These are phyloP conservation scores for Talaromyces sp. DNA, from an alignment of 2,329 filamentous ascomycete genomes.

Conservation along the genomic window DNA sequence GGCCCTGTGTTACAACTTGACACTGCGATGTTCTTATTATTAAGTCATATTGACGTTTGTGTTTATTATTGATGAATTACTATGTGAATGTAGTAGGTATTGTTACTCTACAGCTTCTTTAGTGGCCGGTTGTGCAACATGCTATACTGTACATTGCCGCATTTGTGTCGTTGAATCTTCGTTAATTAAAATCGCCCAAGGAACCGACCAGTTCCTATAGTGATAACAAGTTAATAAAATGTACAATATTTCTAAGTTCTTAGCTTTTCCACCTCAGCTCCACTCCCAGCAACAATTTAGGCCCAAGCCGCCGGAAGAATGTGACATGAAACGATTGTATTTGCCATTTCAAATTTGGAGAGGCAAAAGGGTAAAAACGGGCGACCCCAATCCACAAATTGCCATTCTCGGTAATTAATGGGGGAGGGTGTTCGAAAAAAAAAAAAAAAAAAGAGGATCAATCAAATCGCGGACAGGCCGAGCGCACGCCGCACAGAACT, in stretches of 20 bases:
- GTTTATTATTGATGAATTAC: too few species aligned
- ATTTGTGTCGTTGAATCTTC: not conserved
- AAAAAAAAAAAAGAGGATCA: too few species aligned
- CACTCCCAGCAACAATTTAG: not conserved
- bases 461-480: not conserved
- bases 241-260: not conserved
- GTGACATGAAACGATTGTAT: not conserved
- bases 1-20: not conserved
- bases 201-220: not conserved
- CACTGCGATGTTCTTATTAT: not conserved
- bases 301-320: not conserved
- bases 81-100: not conserved
- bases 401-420: not conserved
- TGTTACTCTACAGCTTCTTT: not conserved
- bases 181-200: not conserved
- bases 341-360: too few species aligned
- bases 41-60: not conserved
- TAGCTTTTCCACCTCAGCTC: not conserved
- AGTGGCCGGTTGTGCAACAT: not conserved
- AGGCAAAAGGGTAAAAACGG: not conserved
- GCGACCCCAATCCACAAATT: not conserved
- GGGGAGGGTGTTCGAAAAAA: too few species aligned
- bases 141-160: not conserved
- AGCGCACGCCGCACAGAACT: not conserved
- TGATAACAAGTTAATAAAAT: not conserved